Evolutionary conservation across 2,329 filamentous ascomycete genomes (phyloP), one percentile per base, ranked within the genome.

Genomic region (Fonsecaea multimorphosa): DNA sequence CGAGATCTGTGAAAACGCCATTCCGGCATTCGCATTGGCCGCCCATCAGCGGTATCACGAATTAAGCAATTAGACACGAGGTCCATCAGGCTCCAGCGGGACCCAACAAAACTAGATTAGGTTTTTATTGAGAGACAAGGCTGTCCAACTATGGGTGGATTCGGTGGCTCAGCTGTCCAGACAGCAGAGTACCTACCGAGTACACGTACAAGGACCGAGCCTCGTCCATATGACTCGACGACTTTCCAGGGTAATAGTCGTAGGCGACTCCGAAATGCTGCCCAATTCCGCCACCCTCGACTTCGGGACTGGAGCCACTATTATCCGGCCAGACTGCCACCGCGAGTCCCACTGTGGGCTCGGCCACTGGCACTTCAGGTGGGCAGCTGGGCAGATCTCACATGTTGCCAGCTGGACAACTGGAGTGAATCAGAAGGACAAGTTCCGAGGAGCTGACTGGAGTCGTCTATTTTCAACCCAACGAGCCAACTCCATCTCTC

Each of bases 21-120:
- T 72, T 24, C 71, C 71, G 31, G 46, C 51, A 11, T 72, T 71
- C 52, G 71, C 71, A 38, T 44, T 64, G 24, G 56, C 46, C 22
- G 71, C 71, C 3, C 71, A 72, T 60, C 58, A 54, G 34, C 64
- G 66, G 40, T 72, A 66, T 44, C 71, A 72, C 59, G 55, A 70
- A 44, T 52, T 70, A 53, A 57, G 52, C 57, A 51, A 40, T 32
- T 69, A 62, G 53, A 38, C 34, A 24, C 61, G 7, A 40, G 49
- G 11, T 27, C n/a, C 16, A 31, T 12, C 9, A 16, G 34, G 16
- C 2, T 53, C 44, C 44, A 60, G 49, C 34, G 55, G 51, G 11
- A 27, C 51, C 24, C 16, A 14, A 49, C 24, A 19, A 24, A 16
- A 49, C 22, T 49, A 24, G 44, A 49, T 12, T 12, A 49, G 38